A percentile compares a stretch with the other conserved stretches of the same genome.
These are phyloP conservation scores for Globisporangium nagaii DNA, from an alignment of 352 stramenopile species.

Conservation along the genomic window DNA sequence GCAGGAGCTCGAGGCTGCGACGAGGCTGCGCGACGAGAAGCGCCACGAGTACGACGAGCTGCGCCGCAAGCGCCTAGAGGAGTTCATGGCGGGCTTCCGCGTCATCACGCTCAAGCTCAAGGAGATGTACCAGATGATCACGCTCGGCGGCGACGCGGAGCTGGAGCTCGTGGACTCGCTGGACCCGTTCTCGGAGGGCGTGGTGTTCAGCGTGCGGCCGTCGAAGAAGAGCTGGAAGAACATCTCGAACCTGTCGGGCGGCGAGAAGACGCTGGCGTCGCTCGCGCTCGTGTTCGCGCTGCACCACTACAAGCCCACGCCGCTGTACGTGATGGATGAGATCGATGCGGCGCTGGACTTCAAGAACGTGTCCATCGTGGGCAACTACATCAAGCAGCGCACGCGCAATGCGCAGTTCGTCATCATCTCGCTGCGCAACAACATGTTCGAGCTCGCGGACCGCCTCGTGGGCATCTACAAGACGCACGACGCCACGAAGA, in stretches of 20 bases:
- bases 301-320: conserved; percentile 99
- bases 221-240: conserved; percentile 99
- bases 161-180: conserved; percentile 99
- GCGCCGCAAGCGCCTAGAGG: conserved; percentile 93
- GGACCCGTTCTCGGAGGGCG: conserved; percentile 98
- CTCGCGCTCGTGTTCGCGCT: conserved; percentile 99
- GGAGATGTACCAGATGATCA: conserved; percentile 99
- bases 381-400: conserved; percentile 99
- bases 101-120: conserved; percentile 99
- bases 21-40: conserved; percentile 88
- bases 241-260: conserved; percentile 98
- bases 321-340: conserved; percentile 99
- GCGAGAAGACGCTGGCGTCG: conserved; percentile 98
- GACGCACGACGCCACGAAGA: conserved; percentile 98
- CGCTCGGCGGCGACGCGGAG: conserved; percentile 95
- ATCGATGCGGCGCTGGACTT: conserved; percentile 96
- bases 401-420: conserved; percentile 99
- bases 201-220: conserved; percentile 98
- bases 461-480: conserved; percentile 99
- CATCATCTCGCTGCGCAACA: conserved; percentile 99
- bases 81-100: conserved; percentile 99
- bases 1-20: conserved; percentile 93
- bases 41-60: conserved; percentile 96
- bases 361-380: conserved; percentile 99
- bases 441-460: conserved; percentile 99